Evolutionary conservation across 345 rosid genomes (phyloP).

Genomic region (Salix purpurea): DNA sequence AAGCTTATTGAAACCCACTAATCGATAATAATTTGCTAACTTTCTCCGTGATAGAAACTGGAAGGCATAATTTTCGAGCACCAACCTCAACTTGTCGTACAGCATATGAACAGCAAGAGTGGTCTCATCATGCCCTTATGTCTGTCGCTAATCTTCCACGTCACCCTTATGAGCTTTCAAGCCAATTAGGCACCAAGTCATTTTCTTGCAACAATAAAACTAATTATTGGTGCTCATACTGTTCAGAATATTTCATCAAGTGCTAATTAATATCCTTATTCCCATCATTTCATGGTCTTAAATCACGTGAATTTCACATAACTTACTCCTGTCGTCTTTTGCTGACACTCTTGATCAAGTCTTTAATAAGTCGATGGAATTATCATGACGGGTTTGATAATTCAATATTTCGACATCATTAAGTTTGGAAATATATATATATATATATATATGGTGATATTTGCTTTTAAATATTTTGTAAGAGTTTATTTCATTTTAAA

Average conservation of each 20-base stretch:
- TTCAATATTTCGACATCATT: not conserved
- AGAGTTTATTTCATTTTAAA: not conserved
- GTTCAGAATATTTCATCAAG: no score
- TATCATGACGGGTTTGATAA: no score
- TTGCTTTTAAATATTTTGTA: no score
- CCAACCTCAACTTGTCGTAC: not conserved
- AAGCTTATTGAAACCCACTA: not conserved
- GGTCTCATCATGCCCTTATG: conserved; percentile 6
- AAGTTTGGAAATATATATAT: no score
- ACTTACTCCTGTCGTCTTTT: not conserved
- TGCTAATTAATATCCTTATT: no score
- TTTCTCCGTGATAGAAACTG: not conserved
- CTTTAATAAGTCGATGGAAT: no score
- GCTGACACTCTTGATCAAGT: no score
- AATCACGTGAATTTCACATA: no score
- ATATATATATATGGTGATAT: no score
- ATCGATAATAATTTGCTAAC: conserved; percentile 8
- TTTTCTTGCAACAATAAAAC: no score
- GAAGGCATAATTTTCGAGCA: not conserved
- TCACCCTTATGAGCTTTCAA: not conserved
- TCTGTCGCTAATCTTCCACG: conserved; percentile 5
- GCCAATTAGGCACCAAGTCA: not conserved
- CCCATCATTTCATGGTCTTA: no score
- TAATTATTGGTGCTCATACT: no score
- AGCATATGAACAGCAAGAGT: not conserved